phyloP scores from a whole-genome alignment of 768 basidiomycete species.

The Tylopilus sp. region DNA sequence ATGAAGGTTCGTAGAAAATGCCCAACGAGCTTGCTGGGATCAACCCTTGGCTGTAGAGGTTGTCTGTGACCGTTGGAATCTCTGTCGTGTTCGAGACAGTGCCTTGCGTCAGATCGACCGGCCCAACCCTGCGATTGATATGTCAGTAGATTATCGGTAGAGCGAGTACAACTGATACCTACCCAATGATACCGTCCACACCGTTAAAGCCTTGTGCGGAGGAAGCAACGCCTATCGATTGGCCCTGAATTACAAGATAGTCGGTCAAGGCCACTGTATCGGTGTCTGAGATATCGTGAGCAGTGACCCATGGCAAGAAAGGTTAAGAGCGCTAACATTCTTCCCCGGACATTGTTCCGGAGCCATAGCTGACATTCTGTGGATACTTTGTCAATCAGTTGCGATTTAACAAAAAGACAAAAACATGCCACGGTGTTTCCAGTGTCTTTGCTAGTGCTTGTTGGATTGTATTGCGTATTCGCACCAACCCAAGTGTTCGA shows the following conservation, averaged over 20 bases:
- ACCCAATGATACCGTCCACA: slow-evolving; percentile 55
- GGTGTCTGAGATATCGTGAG: slow-evolving; percentile 32
- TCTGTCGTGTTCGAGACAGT: slow-evolving; percentile 38
- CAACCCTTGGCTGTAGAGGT: slow-evolving; percentile 42
- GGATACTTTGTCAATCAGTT: background rate
- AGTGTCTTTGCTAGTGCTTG: slow-evolving; percentile 43
- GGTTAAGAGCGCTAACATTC: slow-evolving; percentile 39
- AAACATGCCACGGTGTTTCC: slow-evolving; percentile 35
- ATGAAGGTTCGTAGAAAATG: slow-evolving; percentile 52
- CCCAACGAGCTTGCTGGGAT: slow-evolving; percentile 47
- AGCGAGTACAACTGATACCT: too few species aligned
- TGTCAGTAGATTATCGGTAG: too few species aligned
- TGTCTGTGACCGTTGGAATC: slow-evolving; percentile 58
- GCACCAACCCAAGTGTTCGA: slow-evolving; percentile 61
- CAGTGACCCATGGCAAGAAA: background rate
- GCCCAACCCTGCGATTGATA: slow-evolving; percentile 39
- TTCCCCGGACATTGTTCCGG: slow-evolving; percentile 49
- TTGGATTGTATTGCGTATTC: slow-evolving; percentile 40
- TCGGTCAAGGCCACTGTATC: slow-evolving; percentile 44
- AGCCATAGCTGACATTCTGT: slow-evolving; percentile 52
- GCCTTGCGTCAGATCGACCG: slow-evolving; percentile 44
- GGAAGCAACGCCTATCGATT: slow-evolving; percentile 47
- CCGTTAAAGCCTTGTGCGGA: slow-evolving; percentile 41
- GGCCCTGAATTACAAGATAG: slow-evolving; percentile 41
- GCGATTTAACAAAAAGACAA: background rate